These are phyloP conservation scores for Daldinia childiae DNA, from an alignment of 495 filamentous ascomycete species.

Conservation along the genomic window DNA sequence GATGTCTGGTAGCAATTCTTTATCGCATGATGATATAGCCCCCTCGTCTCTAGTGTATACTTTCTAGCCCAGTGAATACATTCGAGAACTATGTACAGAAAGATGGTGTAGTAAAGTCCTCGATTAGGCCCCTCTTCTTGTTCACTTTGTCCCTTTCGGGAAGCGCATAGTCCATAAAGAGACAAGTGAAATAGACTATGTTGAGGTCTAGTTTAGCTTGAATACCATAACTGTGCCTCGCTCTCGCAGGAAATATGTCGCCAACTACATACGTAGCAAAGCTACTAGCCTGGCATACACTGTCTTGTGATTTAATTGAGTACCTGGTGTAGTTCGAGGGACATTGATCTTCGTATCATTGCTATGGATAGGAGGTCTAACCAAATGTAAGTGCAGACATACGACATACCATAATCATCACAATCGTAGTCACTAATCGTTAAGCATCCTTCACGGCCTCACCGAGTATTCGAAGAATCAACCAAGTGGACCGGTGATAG, in stretches of 20 bases:
- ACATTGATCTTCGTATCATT: background rate
- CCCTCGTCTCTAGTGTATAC: constrained; percentile 8
- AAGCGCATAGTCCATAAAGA: constrained; percentile 17
- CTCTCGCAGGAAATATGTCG: constrained; percentile 21
- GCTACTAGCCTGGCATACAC: constrained; percentile 11
- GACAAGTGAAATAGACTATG: constrained; percentile 15
- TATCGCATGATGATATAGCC: background rate
- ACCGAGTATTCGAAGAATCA: constrained; percentile 19
- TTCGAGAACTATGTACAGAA: background rate
- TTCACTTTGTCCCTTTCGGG: constrained; percentile 4
- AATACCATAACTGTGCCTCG: constrained; percentile 23
- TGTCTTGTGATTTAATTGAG: constrained; percentile 16
- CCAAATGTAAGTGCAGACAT: constrained; percentile 1
- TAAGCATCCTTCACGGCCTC: constrained; percentile 17
- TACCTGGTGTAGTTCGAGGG: background rate
- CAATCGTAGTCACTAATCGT: background rate
- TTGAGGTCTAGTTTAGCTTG: background rate
- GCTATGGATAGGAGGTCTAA: background rate
- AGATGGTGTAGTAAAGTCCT: background rate
- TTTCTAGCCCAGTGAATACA: background rate
- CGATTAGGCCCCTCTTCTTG: background rate
- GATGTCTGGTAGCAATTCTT: background rate
- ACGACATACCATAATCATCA: constrained; percentile 4
- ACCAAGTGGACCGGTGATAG: constrained; percentile 18
- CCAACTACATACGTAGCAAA: background rate